Conservation (phyloP, 495 filamentous ascomycete genomes). For the Hypoxylon fuscum region DNA sequence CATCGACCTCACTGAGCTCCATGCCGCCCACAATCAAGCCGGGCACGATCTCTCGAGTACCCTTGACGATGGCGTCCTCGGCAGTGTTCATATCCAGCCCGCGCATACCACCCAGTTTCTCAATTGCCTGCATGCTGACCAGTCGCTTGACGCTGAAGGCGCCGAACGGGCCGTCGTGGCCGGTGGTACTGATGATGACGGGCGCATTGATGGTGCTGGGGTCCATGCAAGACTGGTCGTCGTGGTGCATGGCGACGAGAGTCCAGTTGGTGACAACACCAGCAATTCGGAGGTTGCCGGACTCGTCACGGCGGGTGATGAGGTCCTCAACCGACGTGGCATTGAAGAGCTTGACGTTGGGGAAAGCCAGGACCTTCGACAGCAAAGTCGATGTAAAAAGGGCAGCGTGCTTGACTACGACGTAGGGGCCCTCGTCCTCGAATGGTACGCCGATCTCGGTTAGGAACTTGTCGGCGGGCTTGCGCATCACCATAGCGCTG, state of each 20-base stretch:
- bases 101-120: slow-evolving; percentile 88
- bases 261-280: slow-evolving; percentile 97
- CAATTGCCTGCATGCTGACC: slow-evolving; percentile 80
- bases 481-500: slow-evolving; percentile 92
- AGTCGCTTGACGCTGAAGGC: slow-evolving; percentile 88
- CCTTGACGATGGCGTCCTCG: slow-evolving; percentile 91
- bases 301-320: slow-evolving; percentile 70
- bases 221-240: slow-evolving; percentile 94
- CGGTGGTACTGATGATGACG: slow-evolving; percentile 84
- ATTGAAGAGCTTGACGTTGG: slow-evolving; percentile 96
- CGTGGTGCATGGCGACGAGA: slow-evolving; percentile 87
- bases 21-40: slow-evolving; percentile 92
- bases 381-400: slow-evolving; percentile 89
- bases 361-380: slow-evolving; percentile 79
- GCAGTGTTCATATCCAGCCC: slow-evolving; percentile 89
- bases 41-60: slow-evolving; percentile 84
- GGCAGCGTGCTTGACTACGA: slow-evolving; percentile 92
- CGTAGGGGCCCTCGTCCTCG: slow-evolving; percentile 85
- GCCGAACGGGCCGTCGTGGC: slow-evolving; percentile 90
- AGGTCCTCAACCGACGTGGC: slow-evolving; percentile 90
- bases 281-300: slow-evolving; percentile 71
- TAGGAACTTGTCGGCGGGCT: slow-evolving; percentile 86
- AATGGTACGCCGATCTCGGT: slow-evolving; percentile 81
- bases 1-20: slow-evolving; percentile 91
- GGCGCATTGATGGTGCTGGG: slow-evolving; percentile 95